Evolutionary conservation across 805 yeast genomes (phyloP), one percentile per base, ranked within the genome.

Genomic region (Wickerhamomyces kurtzmanii): DNA sequence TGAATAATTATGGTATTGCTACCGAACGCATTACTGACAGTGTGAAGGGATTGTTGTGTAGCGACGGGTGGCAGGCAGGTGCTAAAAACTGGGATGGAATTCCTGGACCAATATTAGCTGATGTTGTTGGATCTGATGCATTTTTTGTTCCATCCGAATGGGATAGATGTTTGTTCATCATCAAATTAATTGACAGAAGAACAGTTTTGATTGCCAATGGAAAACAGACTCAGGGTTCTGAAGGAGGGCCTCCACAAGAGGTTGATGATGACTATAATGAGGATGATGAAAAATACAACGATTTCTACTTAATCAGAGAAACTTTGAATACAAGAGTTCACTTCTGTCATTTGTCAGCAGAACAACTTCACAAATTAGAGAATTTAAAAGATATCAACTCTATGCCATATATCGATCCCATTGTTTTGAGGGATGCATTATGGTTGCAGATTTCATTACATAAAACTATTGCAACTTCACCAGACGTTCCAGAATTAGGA

Each of bases 91-190:
- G 76, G 76, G 64, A 58, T 32, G 61, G 53, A 1, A 52, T 71
- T 8, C 73, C 75, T 0, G 45, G 44, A 0, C 37, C 49, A 1
- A 47, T 68, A 5, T 55, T 67, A 11, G 53, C 62, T 0, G 62
- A 59, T 16, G 65, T 67, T 5, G 55, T 70, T 10, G 60, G 67
- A 0, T 53, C 60, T 12, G 73, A 71, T 37, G 65, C 62, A 13
- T 70, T 71, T 36, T 71, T 65, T 42, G 68, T 68, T 5, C 69
- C 71, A 2, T 57, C 59, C 3, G 78, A 71, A 41, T 68, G 72
- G 72, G 74, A 68, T 23, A 51, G 78, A 29, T 65, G 71, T 23
- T 34, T 63, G 17, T 69, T 71, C 34, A 51, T 63, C 4, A 58
- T 65, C 20, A 56, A 50, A 24, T 38, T 67, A 25, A 51, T 65